Evolutionary conservation across 2,329 filamentous ascomycete species (phyloP).

Genomic region (Fusarium ambrosium): DNA sequence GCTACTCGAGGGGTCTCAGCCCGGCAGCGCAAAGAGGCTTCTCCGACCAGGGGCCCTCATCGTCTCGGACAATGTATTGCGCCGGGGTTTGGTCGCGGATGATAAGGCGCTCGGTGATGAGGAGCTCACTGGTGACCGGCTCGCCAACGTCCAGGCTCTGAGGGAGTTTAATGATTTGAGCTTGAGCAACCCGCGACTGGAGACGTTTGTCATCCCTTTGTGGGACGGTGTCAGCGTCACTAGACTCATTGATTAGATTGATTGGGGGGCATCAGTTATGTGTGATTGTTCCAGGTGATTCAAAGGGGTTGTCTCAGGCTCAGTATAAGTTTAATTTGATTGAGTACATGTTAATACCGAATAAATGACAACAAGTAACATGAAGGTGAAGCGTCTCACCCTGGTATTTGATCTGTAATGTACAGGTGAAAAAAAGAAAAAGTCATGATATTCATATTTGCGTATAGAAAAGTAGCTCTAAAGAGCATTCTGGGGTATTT

Average conservation of each 20-base stretch:
- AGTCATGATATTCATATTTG: conserved; percentile 33
- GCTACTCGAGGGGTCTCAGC: conserved; percentile 59
- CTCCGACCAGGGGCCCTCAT: conserved; percentile 65
- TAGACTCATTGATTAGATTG: conserved; percentile 53
- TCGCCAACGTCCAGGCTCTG: conserved; percentile 46
- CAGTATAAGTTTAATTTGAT: background rate
- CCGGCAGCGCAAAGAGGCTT: conserved; percentile 55
- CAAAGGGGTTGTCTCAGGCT: background rate
- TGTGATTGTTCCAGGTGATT: background rate
- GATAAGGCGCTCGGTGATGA: conserved; percentile 40
- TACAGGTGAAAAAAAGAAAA: conserved; percentile 6
- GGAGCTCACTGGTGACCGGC: conserved; percentile 35
- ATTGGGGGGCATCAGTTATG: background rate
- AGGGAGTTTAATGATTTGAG: conserved; percentile 54
- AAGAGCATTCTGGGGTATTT: background rate
- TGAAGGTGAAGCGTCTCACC: conserved; percentile 6
- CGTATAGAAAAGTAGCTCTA: conserved; percentile 9
- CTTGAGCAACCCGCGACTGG: conserved; percentile 53
- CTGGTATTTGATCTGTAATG: conserved; percentile 22
- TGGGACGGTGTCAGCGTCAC: conserved; percentile 60
- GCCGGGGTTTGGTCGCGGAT: conserved; percentile 62
- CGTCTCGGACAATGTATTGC: conserved; percentile 68
- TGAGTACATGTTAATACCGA: conserved; percentile 14
- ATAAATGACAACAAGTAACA: conserved; percentile 19
- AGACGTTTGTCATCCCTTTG: conserved; percentile 57